These are phyloP conservation scores for Pyrus hybrid DNA, from an alignment of 331 rosid species.

Conservation along the genomic window DNA sequence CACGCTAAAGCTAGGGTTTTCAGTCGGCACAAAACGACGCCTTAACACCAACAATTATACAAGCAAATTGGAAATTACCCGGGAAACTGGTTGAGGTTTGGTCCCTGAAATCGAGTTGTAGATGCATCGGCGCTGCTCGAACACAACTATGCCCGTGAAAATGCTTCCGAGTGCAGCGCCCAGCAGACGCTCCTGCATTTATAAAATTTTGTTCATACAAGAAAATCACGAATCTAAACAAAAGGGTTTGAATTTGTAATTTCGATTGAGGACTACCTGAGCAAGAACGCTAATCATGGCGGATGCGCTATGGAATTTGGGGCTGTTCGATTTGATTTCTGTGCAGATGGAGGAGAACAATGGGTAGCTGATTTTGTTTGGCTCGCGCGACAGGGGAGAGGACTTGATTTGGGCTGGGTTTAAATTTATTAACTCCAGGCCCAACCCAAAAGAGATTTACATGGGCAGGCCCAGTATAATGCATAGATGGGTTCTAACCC, in stretches of 20 bases:
- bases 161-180: slow-evolving; percentile 69
- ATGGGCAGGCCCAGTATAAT: neutral
- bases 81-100: slow-evolving; percentile 26
- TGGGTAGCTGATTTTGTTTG: neutral
- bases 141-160: slow-evolving; percentile 50
- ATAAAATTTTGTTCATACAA: neutral
- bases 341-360: neutral
- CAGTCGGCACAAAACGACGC: neutral
- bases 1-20: neutral
- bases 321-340: neutral
- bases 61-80: slow-evolving; percentile 21
- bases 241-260: neutral
- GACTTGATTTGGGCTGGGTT: neutral
- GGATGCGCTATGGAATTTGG: neutral
- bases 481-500: neutral
- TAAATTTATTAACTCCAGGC: neutral
- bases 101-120: slow-evolving; percentile 42
- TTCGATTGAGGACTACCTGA: slow-evolving; percentile 39
- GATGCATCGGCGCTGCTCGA: slow-evolving; percentile 63
- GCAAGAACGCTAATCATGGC: slow-evolving; percentile 78
- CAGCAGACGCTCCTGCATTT: slow-evolving; percentile 62
- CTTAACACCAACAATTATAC: neutral
- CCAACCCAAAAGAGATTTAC: neutral
- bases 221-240: neutral
- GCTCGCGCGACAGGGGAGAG: neutral